Conservation (phyloP, 2,329 filamentous ascomycete genomes). For the Epicoccum nigrum region DNA sequence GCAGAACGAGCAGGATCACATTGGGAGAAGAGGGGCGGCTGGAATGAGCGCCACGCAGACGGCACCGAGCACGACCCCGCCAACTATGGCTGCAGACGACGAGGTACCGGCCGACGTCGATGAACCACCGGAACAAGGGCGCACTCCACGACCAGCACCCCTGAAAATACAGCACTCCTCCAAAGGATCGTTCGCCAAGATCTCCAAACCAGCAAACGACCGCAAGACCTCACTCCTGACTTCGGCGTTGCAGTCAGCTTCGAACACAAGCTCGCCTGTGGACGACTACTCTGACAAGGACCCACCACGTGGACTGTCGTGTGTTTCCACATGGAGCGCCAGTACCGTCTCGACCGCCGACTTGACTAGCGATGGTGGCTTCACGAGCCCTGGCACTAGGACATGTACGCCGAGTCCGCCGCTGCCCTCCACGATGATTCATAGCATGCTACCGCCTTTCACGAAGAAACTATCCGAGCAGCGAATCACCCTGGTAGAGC, state of each 20-base stretch:
- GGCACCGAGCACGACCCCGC: constrained; percentile 34
- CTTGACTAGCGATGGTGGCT: constrained; percentile 89
- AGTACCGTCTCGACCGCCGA: constrained; percentile 85
- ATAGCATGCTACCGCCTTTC: constrained; percentile 44
- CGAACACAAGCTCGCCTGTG: constrained; percentile 40
- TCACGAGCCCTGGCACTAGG: constrained; percentile 82
- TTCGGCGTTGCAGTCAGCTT: constrained; percentile 71
- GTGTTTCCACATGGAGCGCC: constrained; percentile 76
- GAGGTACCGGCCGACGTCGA: constrained; percentile 79
- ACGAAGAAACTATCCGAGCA: constrained; percentile 49
- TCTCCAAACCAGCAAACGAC: constrained; percentile 53
- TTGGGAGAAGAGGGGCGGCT: constrained; percentile 27
- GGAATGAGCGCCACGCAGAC: constrained; percentile 35
- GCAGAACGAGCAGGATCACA: constrained; percentile 43
- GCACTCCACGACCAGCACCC: constrained; percentile 53
- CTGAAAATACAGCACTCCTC: constrained; percentile 48
- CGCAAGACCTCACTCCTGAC: constrained; percentile 85
- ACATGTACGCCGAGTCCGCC: constrained; percentile 89
- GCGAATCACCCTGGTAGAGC: constrained; percentile 45
- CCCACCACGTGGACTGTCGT: constrained; percentile 53
- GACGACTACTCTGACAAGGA: constrained; percentile 50
- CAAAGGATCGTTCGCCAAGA: constrained; percentile 54
- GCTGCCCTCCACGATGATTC: constrained; percentile 63
- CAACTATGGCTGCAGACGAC: constrained; percentile 54
- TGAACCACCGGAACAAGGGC: constrained; percentile 79